A percentile compares a stretch with the other conserved stretches of the same genome.
phyloP scores from a whole-genome alignment of 257 asterid species.

The Solanum boliviense region DNA sequence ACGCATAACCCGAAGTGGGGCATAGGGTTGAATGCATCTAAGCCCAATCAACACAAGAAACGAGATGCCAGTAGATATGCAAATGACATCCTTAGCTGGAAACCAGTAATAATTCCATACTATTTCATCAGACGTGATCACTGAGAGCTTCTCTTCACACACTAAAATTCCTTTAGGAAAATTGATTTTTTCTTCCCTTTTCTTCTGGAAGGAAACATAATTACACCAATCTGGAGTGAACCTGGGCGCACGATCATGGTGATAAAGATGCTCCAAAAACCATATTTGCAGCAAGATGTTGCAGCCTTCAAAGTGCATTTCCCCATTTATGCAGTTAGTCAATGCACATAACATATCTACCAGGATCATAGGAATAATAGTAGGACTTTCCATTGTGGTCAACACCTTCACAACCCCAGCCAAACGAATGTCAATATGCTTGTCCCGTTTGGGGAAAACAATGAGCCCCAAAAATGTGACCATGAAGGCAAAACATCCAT shows the following conservation, averaged over 20 bases:
- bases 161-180: neutral
- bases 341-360: neutral
- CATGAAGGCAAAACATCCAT: neutral
- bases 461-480: neutral
- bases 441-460: neutral
- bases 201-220: neutral
- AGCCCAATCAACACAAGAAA: neutral
- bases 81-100: neutral
- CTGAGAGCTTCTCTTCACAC: neutral
- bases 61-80: neutral
- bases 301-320: neutral
- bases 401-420: too few relatives aligned
- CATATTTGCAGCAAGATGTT: too few relatives aligned
- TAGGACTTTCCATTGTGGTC: too few relatives aligned
- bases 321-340: neutral
- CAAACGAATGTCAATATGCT: neutral
- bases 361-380: too few relatives aligned
- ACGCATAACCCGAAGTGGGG: neutral
- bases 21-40: neutral
- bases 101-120: neutral
- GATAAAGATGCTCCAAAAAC: neutral
- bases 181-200: neutral
- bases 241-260: too few relatives aligned
- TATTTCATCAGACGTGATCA: neutral
- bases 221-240: neutral